phyloP scores from a whole-genome alignment of 2,329 filamentous ascomycete genomes.

The Scleromitrula shiraiana region DNA sequence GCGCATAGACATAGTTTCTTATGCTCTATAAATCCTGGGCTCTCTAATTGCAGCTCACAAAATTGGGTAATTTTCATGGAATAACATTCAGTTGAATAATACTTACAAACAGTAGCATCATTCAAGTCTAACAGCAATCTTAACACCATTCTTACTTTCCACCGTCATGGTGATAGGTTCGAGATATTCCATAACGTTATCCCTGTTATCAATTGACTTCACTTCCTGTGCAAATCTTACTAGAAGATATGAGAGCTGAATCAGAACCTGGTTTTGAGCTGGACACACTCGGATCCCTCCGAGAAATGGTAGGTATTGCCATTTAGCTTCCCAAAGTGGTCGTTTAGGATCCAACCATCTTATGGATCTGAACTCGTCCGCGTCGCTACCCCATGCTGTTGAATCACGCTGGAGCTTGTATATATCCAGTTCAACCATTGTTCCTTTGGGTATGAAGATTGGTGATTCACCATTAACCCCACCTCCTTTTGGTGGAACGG shows the following conservation, averaged over 20 bases:
- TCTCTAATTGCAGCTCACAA: too few relatives aligned
- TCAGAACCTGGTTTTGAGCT: conserved; percentile 30
- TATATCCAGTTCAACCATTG: conserved; percentile 2
- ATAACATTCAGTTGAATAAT: too few relatives aligned
- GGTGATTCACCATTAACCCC: conserved; percentile 22
- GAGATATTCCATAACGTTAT: conserved; percentile 13
- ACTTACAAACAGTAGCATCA: too few relatives aligned
- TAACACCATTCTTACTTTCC: conserved; percentile 6
- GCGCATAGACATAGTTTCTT: too few relatives aligned
- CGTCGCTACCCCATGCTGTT: conserved; percentile 32
- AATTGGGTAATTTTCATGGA: too few relatives aligned
- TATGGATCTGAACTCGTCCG: conserved; percentile 33
- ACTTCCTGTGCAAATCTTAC: conserved; percentile 18
- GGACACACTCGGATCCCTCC: conserved; percentile 29
- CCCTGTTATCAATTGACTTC: conserved; percentile 22
- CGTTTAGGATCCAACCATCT: conserved; percentile 10
- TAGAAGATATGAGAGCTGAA: conserved; percentile 27
- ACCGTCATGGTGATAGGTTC: not conserved
- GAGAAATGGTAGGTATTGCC: conserved; percentile 30
- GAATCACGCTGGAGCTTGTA: conserved; percentile 31
- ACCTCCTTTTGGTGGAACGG: conserved; percentile 23
- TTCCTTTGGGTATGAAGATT: conserved; percentile 21
- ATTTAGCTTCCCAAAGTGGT: conserved; percentile 12
- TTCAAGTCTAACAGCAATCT: conserved; percentile 5
- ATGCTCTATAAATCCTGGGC: too few relatives aligned